Conservation (phyloP, 441 rosid genomes). For the Euphorbia celastroides region DNA sequence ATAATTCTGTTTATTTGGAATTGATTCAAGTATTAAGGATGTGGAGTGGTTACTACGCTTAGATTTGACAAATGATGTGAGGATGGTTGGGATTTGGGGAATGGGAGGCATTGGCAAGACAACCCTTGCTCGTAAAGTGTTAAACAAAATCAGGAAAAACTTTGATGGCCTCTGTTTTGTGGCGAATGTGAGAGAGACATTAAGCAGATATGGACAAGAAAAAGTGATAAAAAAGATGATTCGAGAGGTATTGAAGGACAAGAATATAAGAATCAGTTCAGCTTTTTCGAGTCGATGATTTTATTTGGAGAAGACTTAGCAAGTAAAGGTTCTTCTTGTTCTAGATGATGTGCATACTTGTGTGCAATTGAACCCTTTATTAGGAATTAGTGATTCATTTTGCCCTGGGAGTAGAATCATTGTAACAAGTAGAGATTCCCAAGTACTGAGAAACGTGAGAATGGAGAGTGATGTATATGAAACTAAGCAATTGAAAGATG, state of each 20-base stretch:
- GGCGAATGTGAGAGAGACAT: not conserved
- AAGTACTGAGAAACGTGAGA: not conserved
- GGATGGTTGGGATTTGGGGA: too few species aligned
- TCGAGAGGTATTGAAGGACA: not conserved
- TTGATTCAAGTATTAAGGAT: too few species aligned
- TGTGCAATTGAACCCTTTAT: not conserved
- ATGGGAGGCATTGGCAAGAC: too few species aligned
- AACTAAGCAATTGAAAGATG: not conserved
- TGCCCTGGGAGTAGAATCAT: not conserved
- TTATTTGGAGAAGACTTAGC: too few species aligned
- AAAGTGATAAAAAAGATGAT: too few species aligned
- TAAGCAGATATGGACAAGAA: not conserved
- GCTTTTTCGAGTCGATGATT: too few species aligned
- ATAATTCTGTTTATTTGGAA: too few species aligned
- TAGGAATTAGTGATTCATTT: not conserved
- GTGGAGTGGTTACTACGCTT: too few species aligned
- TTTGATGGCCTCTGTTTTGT: not conserved
- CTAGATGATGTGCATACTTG: too few species aligned
- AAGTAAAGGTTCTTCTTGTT: too few species aligned
- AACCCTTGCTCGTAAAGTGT: not conserved
- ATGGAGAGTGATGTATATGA: not conserved
- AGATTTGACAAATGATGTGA: too few species aligned
- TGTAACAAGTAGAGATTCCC: not conserved
- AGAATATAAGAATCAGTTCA: too few species aligned
- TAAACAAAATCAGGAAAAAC: not conserved